phyloP scores from a whole-genome alignment of 2,329 filamentous ascomycete species.

The Albophoma yamanashiensis region DNA sequence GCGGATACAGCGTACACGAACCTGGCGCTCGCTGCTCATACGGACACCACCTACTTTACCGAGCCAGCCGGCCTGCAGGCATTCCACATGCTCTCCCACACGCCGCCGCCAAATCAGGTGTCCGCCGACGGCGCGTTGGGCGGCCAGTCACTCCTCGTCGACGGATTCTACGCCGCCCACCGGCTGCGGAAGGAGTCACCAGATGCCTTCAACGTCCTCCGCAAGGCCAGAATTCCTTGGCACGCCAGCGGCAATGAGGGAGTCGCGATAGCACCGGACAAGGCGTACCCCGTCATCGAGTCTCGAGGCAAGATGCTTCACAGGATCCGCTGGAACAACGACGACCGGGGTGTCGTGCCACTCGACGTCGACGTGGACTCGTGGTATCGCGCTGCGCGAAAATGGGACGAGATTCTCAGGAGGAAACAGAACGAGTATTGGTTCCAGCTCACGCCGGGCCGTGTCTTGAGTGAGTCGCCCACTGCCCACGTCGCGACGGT shows the following conservation, averaged over 20 bases:
- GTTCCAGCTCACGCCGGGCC: conserved; percentile 73
- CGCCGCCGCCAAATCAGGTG: conserved; percentile 28
- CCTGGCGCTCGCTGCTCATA: conserved; percentile 72
- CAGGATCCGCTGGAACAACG: conserved; percentile 87
- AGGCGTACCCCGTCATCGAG: conserved; percentile 61
- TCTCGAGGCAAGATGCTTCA: conserved; percentile 31
- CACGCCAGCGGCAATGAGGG: conserved; percentile 88
- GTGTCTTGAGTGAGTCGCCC: conserved; percentile 53
- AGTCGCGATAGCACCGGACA: conserved; percentile 65
- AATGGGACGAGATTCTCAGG: conserved; percentile 61
- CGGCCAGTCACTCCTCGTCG: conserved; percentile 72
- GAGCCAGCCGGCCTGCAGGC: conserved; percentile 87
- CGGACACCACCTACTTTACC: conserved; percentile 92
- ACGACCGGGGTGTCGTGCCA: conserved; percentile 66
- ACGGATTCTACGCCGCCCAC: conserved; percentile 67
- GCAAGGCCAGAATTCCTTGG: conserved; percentile 49
- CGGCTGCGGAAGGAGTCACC: conserved; percentile 44
- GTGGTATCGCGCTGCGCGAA: conserved; percentile 75
- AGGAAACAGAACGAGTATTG: conserved; percentile 59
- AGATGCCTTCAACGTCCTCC: conserved; percentile 47
- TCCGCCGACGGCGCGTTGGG: conserved; percentile 36
- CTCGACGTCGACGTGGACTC: conserved; percentile 36
- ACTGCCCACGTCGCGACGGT: background rate
- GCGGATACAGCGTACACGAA: conserved; percentile 91
- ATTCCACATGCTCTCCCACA: conserved; percentile 76